Evolutionary conservation across 1,139 yeast species (phyloP).

Genomic region (Saccharomyces hybrid): DNA sequence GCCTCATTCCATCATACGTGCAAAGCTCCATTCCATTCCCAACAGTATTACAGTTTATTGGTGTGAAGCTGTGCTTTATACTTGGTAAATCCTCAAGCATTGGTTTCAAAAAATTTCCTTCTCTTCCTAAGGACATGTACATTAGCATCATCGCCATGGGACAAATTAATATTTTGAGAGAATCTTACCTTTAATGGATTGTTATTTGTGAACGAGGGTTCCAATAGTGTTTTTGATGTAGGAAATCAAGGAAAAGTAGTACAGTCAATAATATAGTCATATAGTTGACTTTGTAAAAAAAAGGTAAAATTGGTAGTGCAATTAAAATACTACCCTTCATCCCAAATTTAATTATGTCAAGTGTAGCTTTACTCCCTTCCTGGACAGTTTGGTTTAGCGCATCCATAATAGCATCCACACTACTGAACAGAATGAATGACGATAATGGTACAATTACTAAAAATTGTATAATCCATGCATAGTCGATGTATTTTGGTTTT

Average conservation of each 20-base stretch:
- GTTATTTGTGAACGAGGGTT: conserved; percentile 47
- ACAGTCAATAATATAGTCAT: conserved; percentile 40
- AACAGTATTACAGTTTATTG: conserved; percentile 34
- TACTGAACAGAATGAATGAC: conserved; percentile 40
- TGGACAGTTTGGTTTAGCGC: conserved; percentile 65
- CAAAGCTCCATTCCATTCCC: conserved; percentile 48
- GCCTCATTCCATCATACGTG: conserved; percentile 45
- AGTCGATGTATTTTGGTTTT: conserved; percentile 30
- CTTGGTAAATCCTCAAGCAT: conserved; percentile 59
- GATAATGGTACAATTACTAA: conserved; percentile 60
- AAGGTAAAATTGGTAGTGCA: conserved; percentile 59
- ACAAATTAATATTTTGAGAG: conserved; percentile 48
- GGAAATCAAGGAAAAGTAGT: conserved; percentile 37
- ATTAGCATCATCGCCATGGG: conserved; percentile 28
- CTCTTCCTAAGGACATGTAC: conserved; percentile 49
- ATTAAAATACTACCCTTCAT: conserved; percentile 37
- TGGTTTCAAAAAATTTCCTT: conserved; percentile 35
- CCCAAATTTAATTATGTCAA: conserved; percentile 42
- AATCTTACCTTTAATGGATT: conserved; percentile 68
- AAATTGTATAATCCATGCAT: conserved; percentile 78
- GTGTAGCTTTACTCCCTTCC: conserved; percentile 47
- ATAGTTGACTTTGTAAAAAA: conserved; percentile 59
- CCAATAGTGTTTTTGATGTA: conserved; percentile 34
- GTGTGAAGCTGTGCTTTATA: conserved; percentile 35
- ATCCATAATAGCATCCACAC: conserved; percentile 48